These are phyloP conservation scores for Thalassia testudinum DNA, from an alignment of 116 monocot species.

Conservation along the genomic window DNA sequence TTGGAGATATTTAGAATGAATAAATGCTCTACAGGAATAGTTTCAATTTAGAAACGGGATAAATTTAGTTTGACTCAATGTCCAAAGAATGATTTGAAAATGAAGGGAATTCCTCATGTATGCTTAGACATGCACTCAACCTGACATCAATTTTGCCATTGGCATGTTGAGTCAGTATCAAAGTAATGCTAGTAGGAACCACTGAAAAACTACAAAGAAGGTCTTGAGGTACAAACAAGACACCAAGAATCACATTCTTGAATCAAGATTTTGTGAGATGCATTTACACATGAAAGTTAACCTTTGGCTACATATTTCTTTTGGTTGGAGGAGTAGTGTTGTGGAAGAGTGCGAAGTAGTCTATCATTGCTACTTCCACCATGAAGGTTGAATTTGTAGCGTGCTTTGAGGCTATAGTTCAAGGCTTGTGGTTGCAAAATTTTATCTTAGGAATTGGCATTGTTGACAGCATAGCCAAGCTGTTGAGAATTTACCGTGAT, in stretches of 20 bases:
- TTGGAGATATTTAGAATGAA: not conserved
- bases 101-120: not conserved
- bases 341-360: conserved; percentile 4
- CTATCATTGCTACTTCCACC: not conserved
- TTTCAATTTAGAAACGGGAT: conserved; percentile 1
- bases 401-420: conserved; percentile 7
- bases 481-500: not conserved
- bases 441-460: too few relatives aligned
- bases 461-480: too few relatives aligned
- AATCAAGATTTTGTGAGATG: conserved; percentile 1
- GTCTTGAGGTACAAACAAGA: not conserved
- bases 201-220: conserved; percentile 6
- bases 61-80: conserved; percentile 1
- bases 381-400: conserved; percentile 5
- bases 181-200: conserved; percentile 4
- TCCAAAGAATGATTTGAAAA: not conserved
- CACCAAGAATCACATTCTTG: not conserved
- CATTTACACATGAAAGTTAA: too few relatives aligned
- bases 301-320: too few relatives aligned
- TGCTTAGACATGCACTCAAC: not conserved
- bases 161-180: not conserved
- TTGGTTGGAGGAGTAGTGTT: not conserved
- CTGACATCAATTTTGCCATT: conserved; percentile 1
- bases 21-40: not conserved
- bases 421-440: not conserved